These are phyloP conservation scores for Xylariales sp. DNA, from an alignment of 2,329 filamentous ascomycete species.

Conservation along the genomic window DNA sequence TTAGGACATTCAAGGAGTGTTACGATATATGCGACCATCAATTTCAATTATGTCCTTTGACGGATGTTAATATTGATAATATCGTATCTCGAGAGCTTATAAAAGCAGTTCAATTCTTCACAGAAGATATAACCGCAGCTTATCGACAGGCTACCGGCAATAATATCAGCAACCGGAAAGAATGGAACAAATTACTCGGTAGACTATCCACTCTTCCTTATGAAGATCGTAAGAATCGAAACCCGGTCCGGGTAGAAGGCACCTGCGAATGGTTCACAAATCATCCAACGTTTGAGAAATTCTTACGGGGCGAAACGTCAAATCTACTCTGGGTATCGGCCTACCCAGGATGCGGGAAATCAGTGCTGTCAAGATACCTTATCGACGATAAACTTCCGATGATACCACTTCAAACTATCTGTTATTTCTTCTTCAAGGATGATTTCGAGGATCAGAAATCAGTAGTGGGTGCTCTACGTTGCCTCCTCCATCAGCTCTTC, in stretches of 20 bases:
- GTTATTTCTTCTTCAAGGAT: constrained; percentile 44
- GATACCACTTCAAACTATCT: constrained; percentile 15
- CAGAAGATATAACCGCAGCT: too few relatives aligned
- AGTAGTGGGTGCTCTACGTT: constrained; percentile 23
- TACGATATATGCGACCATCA: background rate
- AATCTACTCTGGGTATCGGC: constrained; percentile 32
- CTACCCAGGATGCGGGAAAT: constrained; percentile 40
- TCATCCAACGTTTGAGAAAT: constrained; percentile 11
- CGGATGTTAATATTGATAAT: background rate
- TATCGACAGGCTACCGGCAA: too few relatives aligned
- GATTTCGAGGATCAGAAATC: constrained; percentile 28
- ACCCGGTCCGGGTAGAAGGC: constrained; percentile 8
- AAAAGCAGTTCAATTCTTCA: too few relatives aligned
- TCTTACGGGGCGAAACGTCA: constrained; percentile 13
- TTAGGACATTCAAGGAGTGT: background rate
- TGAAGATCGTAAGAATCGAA: constrained; percentile 12
- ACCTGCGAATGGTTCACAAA: constrained; percentile 14
- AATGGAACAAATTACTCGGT: background rate
- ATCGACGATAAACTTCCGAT: constrained; percentile 23
- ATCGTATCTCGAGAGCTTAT: background rate
- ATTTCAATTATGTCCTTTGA: background rate
- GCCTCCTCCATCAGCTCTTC: constrained; percentile 34
- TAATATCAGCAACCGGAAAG: too few relatives aligned
- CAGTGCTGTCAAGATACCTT: constrained; percentile 32
- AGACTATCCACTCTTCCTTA: constrained; percentile 6